phyloP scores from a whole-genome alignment of 768 basidiomycete species.

The Xerocomus brunneocitrinus region DNA sequence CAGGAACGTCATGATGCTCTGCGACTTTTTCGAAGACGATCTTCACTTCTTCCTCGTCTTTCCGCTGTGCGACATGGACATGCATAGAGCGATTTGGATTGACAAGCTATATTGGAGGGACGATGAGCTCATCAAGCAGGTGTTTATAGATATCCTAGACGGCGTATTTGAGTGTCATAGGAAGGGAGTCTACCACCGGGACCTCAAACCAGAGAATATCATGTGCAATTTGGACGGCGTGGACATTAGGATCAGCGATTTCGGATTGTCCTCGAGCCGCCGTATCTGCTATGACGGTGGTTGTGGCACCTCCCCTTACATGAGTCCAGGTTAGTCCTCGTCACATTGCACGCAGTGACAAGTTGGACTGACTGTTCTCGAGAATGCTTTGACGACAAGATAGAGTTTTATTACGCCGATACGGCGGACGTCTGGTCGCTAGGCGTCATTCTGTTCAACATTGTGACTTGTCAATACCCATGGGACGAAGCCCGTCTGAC shows the following conservation, averaged over 20 bases:
- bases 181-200: conserved; percentile 72
- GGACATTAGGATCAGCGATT: conserved; percentile 65
- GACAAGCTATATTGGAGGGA: conserved; percentile 49
- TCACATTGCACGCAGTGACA: not conserved
- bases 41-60: conserved; percentile 63
- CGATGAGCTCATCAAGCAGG: conserved; percentile 54
- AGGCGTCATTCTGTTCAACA: conserved; percentile 79
- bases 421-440: conserved; percentile 63
- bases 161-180: conserved; percentile 72
- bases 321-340: conserved; percentile 64
- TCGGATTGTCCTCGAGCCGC: conserved; percentile 59
- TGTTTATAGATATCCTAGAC: conserved; percentile 74
- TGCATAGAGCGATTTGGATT: conserved; percentile 56
- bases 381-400: conserved; percentile 55
- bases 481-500: conserved; percentile 11
- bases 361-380: conserved; percentile 3
- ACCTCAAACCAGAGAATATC: conserved; percentile 84
- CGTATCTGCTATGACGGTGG: conserved; percentile 46
- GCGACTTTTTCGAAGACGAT: conserved; percentile 54
- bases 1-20: conserved; percentile 62
- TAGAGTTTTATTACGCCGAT: conserved; percentile 17
- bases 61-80: conserved; percentile 58
- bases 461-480: conserved; percentile 53
- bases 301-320: conserved; percentile 59
- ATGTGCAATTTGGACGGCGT: conserved; percentile 53